Evolutionary conservation across 2,329 filamentous ascomycete species (phyloP).

Genomic region (Fusarium temperatum): DNA sequence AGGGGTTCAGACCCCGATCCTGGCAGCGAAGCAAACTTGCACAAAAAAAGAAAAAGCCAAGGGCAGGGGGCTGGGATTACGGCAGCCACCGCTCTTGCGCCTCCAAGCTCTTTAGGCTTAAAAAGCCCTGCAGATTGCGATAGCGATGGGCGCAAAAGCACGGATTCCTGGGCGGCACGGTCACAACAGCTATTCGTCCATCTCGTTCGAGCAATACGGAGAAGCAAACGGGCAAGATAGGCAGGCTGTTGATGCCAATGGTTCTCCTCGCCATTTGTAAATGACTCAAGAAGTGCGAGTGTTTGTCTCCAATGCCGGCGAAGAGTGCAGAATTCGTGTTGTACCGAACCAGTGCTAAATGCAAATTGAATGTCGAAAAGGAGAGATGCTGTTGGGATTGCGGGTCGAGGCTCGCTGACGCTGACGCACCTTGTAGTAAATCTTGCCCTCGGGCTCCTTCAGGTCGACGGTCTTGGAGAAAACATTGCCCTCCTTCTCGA

Average conservation of each 20-base stretch:
- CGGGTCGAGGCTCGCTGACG: constrained; percentile 17
- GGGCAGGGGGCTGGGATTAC: constrained; percentile 30
- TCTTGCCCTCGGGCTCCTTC: constrained; percentile 72
- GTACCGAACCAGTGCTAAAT: constrained; percentile 4
- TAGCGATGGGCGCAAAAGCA: constrained; percentile 34
- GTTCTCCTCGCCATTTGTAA: constrained; percentile 2
- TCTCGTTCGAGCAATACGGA: constrained; percentile 16
- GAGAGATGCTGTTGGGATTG: constrained; percentile 7
- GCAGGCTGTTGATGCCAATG: background rate
- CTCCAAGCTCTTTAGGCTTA: constrained; percentile 37
- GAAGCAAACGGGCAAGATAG: constrained; percentile 23
- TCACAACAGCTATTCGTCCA: constrained; percentile 10
- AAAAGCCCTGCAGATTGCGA: constrained; percentile 34
- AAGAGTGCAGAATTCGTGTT: background rate
- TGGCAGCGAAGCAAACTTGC: constrained; percentile 24
- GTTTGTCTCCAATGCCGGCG: constrained; percentile 6
- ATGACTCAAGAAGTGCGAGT: background rate
- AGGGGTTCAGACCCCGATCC: constrained; percentile 27
- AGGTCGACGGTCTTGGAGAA: constrained; percentile 87
- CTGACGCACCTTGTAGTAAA: constrained; percentile 88
- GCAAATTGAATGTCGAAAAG: constrained; percentile 15
- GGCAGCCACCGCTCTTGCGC: constrained; percentile 37
- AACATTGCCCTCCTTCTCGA: constrained; percentile 76
- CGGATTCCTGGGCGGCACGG: constrained; percentile 29
- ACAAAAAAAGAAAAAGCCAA: constrained; percentile 27